These are phyloP conservation scores for Westerdykella ornata DNA, from an alignment of 2,329 filamentous ascomycete species.

Conservation along the genomic window DNA sequence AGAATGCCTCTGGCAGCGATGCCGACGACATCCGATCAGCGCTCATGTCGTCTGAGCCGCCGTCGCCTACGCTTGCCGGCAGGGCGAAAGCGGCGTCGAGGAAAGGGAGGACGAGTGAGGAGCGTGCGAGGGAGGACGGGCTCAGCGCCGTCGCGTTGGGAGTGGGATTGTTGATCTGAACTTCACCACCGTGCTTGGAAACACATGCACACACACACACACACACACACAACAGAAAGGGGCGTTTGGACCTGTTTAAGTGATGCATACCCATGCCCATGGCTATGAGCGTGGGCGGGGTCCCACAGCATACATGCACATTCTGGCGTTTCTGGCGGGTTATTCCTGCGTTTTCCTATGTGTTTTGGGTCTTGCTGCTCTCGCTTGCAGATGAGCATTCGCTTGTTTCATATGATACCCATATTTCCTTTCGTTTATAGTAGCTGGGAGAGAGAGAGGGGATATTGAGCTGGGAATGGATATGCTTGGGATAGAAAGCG, in stretches of 20 bases:
- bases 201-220: not conserved
- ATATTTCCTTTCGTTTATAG: not conserved
- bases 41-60: conserved; percentile 18
- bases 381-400: too few species aligned
- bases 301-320: not conserved
- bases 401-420: not conserved
- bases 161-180: conserved; percentile 20
- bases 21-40: conserved; percentile 17
- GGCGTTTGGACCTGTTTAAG: not conserved
- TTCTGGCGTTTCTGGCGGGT: not conserved
- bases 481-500: too few species aligned
- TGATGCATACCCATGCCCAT: not conserved
- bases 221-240: not conserved
- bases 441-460: not conserved
- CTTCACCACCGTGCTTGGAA: not conserved
- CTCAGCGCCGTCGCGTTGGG: conserved; percentile 18
- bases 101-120: conserved; percentile 16
- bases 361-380: too few species aligned
- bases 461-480: too few species aligned
- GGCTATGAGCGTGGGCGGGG: not conserved
- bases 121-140: conserved; percentile 13
- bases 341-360: too few species aligned
- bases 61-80: conserved; percentile 20
- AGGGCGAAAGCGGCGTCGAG: conserved; percentile 15
- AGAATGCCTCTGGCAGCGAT: conserved; percentile 5